Conservation (phyloP, 192 early-diverging fungal species). For the Kickxella alabastrina region DNA sequence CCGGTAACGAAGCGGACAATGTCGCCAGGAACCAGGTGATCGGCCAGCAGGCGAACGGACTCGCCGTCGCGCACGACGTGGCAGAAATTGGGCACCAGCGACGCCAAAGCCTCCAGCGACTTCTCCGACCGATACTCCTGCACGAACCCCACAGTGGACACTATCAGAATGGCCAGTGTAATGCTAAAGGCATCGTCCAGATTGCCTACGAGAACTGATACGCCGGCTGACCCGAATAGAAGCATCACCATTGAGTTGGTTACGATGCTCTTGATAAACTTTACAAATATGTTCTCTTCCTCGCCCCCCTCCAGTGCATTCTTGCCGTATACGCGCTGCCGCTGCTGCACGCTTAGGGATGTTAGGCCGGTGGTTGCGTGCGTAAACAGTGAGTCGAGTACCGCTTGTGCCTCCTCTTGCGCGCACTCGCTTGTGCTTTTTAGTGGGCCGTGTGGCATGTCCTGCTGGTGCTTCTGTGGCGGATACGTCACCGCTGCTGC, state of each 20-base stretch:
- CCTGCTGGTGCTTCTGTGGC: slow-evolving; percentile 13
- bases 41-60: slow-evolving; percentile 60
- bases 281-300: slow-evolving; percentile 69
- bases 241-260: slow-evolving; percentile 84
- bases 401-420: slow-evolving; percentile 21
- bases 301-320: slow-evolving; percentile 74
- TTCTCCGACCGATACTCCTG: slow-evolving; percentile 93
- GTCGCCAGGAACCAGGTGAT: slow-evolving; percentile 88
- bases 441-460: slow-evolving; percentile 29
- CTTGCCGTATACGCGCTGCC: slow-evolving; percentile 65
- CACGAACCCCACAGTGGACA: slow-evolving; percentile 86
- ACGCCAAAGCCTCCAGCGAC: slow-evolving; percentile 86
- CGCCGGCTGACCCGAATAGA: slow-evolving; percentile 77
- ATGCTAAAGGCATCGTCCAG: slow-evolving; percentile 87
- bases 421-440: slow-evolving; percentile 48
- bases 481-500: slow-evolving; percentile 12
- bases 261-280: slow-evolving; percentile 83
- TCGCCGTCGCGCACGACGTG: slow-evolving; percentile 72
- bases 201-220: slow-evolving; percentile 69
- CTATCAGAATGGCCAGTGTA: slow-evolving; percentile 70
- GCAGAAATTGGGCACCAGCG: slow-evolving; percentile 81
- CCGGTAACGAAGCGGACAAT: slow-evolving; percentile 81
- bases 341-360: slow-evolving; percentile 58
- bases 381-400: slow-evolving; percentile 58
- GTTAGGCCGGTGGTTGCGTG: slow-evolving; percentile 70